Percentiles rank a stretch among this genome's conserved stretches.
phyloP scores from a whole-genome alignment of 2,329 filamentous ascomycete species.

The Colletotrichum scovillei region DNA sequence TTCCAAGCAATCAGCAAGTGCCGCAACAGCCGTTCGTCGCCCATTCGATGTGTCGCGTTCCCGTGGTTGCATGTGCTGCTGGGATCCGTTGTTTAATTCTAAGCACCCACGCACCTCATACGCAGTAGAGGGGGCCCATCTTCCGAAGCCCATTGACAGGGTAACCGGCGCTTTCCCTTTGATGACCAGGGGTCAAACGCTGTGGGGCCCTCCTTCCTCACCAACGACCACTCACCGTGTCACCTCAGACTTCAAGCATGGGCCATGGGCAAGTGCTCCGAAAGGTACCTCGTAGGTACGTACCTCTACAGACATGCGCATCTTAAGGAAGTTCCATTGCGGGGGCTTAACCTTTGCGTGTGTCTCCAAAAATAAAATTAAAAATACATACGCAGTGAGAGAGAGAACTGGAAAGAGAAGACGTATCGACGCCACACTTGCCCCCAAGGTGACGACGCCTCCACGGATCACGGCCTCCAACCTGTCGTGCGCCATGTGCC shows the following conservation, averaged over 20 bases:
- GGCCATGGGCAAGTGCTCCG: too few species aligned
- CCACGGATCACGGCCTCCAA: not conserved
- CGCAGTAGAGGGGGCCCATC: not conserved
- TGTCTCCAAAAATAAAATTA: conserved; percentile 29
- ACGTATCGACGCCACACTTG: conserved; percentile 28
- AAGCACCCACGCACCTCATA: not conserved
- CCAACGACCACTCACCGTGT: too few species aligned
- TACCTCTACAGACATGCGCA: not conserved
- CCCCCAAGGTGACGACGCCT: conserved; percentile 30
- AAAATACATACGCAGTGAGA: not conserved
- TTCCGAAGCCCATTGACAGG: conserved; percentile 29
- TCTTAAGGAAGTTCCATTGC: not conserved
- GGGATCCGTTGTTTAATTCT: conserved; percentile 27
- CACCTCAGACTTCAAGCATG: not conserved
- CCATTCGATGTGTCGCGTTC: conserved; percentile 30
- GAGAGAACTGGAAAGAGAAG: not conserved
- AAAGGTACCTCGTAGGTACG: not conserved
- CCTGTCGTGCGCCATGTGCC: not conserved
- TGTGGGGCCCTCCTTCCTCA: not conserved
- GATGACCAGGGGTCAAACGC: not conserved
- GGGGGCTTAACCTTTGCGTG: conserved; percentile 17
- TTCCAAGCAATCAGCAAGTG: conserved; percentile 33
- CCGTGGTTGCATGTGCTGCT: conserved; percentile 30
- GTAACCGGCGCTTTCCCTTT: conserved; percentile 27
- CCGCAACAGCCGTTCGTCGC: conserved; percentile 30